Conservation (phyloP, 2,329 filamentous ascomycete genomes). For the Lithohypha guttulata region DNA sequence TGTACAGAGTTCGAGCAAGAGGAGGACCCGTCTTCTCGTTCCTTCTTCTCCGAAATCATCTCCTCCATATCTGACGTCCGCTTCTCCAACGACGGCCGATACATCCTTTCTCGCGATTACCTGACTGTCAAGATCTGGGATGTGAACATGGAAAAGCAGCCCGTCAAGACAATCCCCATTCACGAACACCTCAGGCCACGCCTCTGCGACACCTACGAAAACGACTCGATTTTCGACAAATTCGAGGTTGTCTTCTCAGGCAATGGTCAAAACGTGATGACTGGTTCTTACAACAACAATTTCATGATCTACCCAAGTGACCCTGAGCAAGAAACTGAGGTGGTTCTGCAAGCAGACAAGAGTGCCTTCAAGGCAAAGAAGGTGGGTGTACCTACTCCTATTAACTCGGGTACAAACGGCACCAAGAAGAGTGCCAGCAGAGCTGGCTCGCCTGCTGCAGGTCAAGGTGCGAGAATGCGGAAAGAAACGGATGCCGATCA, state of each 20-base stretch:
- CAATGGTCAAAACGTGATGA: conserved; percentile 98
- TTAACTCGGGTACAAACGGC: conserved; percentile 68
- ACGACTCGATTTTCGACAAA: conserved; percentile 99
- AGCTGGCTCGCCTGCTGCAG: conserved; percentile 72
- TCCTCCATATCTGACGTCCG: conserved; percentile 98
- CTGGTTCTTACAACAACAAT: conserved; percentile 99
- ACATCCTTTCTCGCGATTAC: conserved; percentile 96
- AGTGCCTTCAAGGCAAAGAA: conserved; percentile 99
- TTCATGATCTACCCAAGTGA: conserved; percentile 99
- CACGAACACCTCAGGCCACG: conserved; percentile 92
- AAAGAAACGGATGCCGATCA: conserved; percentile 99
- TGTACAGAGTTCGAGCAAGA: conserved; percentile 90
- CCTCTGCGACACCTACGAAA: conserved; percentile 96
- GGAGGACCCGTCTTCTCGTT: conserved; percentile 90
- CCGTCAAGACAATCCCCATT: conserved; percentile 96
- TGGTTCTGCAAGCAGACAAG: conserved; percentile 95
- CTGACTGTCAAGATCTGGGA: conserved; percentile 99
- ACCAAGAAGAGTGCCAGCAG: conserved; percentile 79
- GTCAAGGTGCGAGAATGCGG: conserved; percentile 82
- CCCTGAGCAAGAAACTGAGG: conserved; percentile 89
- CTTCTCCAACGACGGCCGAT: conserved; percentile 91
- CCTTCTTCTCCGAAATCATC: conserved; percentile 99
- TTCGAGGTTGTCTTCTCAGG: conserved; percentile 99
- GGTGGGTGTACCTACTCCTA: conserved; percentile 92
- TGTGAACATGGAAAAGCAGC: conserved; percentile 96